Evolutionary conservation across 495 filamentous ascomycete species (phyloP).

Genomic region (Lepraria neglecta): DNA sequence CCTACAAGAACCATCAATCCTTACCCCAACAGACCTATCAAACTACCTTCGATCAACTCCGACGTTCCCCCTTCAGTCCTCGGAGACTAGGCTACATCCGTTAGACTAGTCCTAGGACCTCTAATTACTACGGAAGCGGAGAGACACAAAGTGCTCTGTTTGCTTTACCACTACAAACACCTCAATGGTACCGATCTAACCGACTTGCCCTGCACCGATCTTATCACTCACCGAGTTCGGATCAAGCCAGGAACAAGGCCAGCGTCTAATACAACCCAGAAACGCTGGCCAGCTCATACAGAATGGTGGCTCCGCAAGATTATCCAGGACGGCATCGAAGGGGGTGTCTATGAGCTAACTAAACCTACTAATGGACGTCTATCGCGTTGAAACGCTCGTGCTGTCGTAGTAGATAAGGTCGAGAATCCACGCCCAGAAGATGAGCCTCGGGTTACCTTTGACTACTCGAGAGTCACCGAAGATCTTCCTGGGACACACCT

Average conservation of each 20-base stretch:
- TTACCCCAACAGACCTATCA: too few species aligned
- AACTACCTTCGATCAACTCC: too few species aligned
- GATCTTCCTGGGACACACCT: not conserved
- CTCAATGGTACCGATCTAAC: not conserved
- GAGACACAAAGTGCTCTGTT: not conserved
- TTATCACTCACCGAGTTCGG: not conserved
- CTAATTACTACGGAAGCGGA: not conserved
- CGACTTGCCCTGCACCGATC: not conserved
- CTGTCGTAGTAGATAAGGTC: not conserved
- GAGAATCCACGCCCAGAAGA: not conserved
- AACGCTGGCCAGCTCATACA: not conserved
- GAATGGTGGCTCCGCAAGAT: not conserved
- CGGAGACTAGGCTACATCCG: slow-evolving; percentile 18
- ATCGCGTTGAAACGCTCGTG: not conserved
- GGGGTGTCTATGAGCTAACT: not conserved
- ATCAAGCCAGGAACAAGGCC: not conserved
- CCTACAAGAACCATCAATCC: too few species aligned
- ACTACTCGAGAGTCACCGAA: not conserved
- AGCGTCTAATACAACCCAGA: not conserved
- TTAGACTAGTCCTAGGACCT: not conserved
- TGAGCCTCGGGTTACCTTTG: not conserved
- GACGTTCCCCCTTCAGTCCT: too few species aligned
- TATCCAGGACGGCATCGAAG: not conserved
- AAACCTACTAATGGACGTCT: not conserved
- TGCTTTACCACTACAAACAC: not conserved